These are phyloP conservation scores for Penicillium sp. DNA, from an alignment of 2,329 filamentous ascomycete species.

Conservation along the genomic window DNA sequence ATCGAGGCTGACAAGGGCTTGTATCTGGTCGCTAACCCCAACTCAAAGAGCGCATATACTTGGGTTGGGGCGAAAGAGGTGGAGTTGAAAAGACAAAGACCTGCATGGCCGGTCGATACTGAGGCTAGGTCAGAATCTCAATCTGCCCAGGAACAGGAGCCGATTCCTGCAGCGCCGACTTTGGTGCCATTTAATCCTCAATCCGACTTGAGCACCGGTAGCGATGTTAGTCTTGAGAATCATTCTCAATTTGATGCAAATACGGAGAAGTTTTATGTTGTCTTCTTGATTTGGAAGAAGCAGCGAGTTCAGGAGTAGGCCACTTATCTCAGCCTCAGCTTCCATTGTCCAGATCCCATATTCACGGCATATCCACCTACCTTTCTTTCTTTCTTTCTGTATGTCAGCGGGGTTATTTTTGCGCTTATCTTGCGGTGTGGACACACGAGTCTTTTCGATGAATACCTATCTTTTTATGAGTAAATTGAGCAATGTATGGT, in stretches of 20 bases:
- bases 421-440: background rate
- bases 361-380: background rate
- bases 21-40: background rate
- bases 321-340: background rate
- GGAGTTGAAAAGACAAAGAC: background rate
- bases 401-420: background rate
- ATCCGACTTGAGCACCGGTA: background rate
- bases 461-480: too few species aligned
- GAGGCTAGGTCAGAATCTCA: background rate
- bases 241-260: background rate
- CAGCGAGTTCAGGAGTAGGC: background rate
- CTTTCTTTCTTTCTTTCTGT: background rate
- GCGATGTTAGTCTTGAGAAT: background rate
- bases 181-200: background rate
- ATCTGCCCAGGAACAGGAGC: background rate
- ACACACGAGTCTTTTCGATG: background rate
- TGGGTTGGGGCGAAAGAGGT: slow-evolving; percentile 1
- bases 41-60: background rate
- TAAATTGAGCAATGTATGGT: too few species aligned
- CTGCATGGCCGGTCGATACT: background rate
- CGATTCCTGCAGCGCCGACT: background rate
- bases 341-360: background rate
- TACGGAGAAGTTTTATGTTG: background rate
- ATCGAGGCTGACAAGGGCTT: background rate
- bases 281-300: slow-evolving; percentile 2